Evolutionary conservation across 805 yeast species (phyloP).

Genomic region (Babjeviella inositovora): DNA sequence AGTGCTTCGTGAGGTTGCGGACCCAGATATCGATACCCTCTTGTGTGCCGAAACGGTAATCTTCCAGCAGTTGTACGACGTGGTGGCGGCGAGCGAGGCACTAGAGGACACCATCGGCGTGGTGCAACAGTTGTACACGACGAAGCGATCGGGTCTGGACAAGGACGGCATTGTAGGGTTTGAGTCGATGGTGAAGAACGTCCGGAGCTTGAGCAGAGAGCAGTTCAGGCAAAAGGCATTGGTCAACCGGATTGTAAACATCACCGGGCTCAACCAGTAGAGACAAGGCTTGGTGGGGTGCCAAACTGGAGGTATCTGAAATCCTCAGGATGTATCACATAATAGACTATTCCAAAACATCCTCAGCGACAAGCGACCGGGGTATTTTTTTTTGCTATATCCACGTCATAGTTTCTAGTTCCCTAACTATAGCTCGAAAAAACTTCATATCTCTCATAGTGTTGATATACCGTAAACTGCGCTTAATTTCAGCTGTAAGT

Average conservation of each 20-base stretch:
- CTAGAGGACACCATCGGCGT: constrained; percentile 51
- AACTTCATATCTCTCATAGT: too few species aligned
- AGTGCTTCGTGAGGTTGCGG: constrained; percentile 13
- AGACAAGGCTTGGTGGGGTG: too few species aligned
- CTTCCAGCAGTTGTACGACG: constrained; percentile 43
- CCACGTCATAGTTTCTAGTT: too few species aligned
- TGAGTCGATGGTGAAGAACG: constrained; percentile 1
- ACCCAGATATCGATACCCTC: constrained; percentile 21
- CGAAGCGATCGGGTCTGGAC: constrained; percentile 24
- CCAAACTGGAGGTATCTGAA: too few species aligned
- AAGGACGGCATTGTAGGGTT: constrained; percentile 16
- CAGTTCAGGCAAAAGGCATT: constrained; percentile 40
- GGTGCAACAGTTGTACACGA: constrained; percentile 40
- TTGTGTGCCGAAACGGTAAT: constrained; percentile 35
- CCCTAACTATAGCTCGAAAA: too few species aligned
- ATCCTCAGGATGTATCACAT: too few species aligned
- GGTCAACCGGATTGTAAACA: constrained; percentile 22
- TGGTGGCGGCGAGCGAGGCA: constrained; percentile 53
- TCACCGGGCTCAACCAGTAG: too few species aligned
- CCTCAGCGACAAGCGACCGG: too few species aligned
- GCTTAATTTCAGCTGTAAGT: too few species aligned
- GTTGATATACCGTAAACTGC: too few species aligned
- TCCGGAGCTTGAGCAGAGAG: constrained; percentile 43
- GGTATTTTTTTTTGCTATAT: too few species aligned
- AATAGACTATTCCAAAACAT: too few species aligned